Evolutionary conservation across 192 early-diverging fungal species (phyloP).

Genomic region (Podila clonocystis): DNA sequence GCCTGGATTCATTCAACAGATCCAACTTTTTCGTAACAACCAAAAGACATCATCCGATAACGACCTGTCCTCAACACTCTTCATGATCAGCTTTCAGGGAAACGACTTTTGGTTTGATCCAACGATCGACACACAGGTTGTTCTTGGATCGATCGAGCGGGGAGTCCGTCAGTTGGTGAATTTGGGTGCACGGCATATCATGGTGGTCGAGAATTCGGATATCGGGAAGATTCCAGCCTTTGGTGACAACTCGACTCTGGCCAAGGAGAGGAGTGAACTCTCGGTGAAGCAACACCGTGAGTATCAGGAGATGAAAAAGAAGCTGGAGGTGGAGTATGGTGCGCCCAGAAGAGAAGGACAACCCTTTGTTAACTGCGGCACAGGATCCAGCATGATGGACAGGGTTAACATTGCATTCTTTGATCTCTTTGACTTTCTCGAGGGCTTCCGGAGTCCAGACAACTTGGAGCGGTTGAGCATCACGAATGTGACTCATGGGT

Average conservation of each 20-base stretch:
- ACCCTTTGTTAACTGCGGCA: conserved; percentile 4
- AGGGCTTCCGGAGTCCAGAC: background rate
- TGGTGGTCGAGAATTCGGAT: conserved; percentile 39
- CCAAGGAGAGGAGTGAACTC: conserved; percentile 9
- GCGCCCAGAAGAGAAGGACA: background rate
- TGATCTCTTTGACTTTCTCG: conserved; percentile 13
- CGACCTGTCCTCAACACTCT: conserved; percentile 19
- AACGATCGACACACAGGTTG: background rate
- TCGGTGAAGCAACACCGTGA: conserved; percentile 12
- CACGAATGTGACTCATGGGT: conserved; percentile 26
- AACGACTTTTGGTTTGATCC: conserved; percentile 40
- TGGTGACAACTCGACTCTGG: conserved; percentile 13
- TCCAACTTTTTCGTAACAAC: background rate
- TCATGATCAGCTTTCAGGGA: conserved; percentile 34
- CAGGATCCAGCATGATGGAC: background rate
- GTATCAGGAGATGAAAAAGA: conserved; percentile 24
- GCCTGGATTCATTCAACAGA: conserved; percentile 45
- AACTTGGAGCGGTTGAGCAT: conserved; percentile 18
- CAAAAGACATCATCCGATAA: background rate
- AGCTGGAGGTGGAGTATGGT: conserved; percentile 12
- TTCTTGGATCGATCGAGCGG: conserved; percentile 17
- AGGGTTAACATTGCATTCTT: conserved; percentile 31
- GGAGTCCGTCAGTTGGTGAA: conserved; percentile 27
- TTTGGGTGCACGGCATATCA: conserved; percentile 14
- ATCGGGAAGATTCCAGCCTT: conserved; percentile 22